Percentiles rank a stretch among this genome's conserved stretches.
Evolutionary conservation across 2,329 filamentous ascomycete species (phyloP).

Genomic region (Xylaria arbuscula): DNA sequence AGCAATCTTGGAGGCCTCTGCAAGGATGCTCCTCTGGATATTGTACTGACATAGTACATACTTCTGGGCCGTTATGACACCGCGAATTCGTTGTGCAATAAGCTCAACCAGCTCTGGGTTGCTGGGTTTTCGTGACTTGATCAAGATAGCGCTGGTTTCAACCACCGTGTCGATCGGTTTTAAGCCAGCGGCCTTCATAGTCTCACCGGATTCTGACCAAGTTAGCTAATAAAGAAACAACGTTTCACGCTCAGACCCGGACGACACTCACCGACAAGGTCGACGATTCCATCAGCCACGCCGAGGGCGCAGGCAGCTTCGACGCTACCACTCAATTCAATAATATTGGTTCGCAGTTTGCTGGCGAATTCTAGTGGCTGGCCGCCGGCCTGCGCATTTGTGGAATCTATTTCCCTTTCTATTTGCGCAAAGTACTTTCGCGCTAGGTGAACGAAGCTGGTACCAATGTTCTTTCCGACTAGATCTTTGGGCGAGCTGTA

Average conservation of each 20-base stretch:
- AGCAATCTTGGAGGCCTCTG: conserved; percentile 78
- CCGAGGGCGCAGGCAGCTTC: conserved; percentile 96
- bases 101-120: conserved; percentile 84
- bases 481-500: conserved; percentile 78
- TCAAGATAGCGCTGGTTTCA: conserved; percentile 86
- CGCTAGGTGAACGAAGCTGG: conserved; percentile 90
- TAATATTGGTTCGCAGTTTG: conserved; percentile 86
- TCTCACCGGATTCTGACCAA: conserved; percentile 88
- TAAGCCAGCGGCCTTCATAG: conserved; percentile 94
- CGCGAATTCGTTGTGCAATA: conserved; percentile 86
- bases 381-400: conserved; percentile 52
- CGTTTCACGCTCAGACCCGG: neutral
- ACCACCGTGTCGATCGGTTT: conserved; percentile 95
- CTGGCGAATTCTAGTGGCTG: conserved; percentile 48
- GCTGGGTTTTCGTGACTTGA: conserved; percentile 87
- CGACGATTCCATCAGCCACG: conserved; percentile 96
- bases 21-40: conserved; percentile 76
- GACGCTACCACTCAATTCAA: conserved; percentile 95
- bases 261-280: conserved; percentile 83
- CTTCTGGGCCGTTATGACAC: conserved; percentile 94
- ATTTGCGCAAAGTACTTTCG: conserved; percentile 85
- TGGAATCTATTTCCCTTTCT: conserved; percentile 66
- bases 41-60: conserved; percentile 98
- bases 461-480: conserved; percentile 92
- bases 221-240: conserved; percentile 20